A percentile compares a stretch with the other conserved stretches of the same genome.
Evolutionary conservation across 441 rosid species (phyloP).

Genomic region (Euphorbia celastroides): DNA sequence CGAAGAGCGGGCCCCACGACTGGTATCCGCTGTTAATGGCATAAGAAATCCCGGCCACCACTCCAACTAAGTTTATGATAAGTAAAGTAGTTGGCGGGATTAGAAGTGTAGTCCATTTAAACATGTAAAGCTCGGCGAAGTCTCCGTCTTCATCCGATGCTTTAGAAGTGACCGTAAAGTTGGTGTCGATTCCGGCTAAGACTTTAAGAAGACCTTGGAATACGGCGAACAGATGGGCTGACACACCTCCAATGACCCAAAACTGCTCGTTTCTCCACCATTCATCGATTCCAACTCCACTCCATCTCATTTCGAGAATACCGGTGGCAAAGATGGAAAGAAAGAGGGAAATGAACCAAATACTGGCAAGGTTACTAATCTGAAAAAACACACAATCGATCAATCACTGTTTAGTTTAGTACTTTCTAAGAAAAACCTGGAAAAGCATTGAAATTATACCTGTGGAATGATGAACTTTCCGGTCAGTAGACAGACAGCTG

Average conservation of each 20-base stretch:
- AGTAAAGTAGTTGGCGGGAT: constrained; percentile 97
- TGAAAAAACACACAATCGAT: constrained; percentile 35
- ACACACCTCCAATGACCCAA: constrained; percentile 99
- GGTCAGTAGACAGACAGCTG: constrained; percentile 93
- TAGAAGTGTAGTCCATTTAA: constrained; percentile 98
- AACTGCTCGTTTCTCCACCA: constrained; percentile 99
- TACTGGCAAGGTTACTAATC: constrained; percentile 96
- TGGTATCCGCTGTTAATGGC: constrained; percentile 97
- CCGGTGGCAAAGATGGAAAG: constrained; percentile 97
- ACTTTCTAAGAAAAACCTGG: constrained; percentile 9
- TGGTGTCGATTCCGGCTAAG: constrained; percentile 92
- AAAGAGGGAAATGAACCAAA: constrained; percentile 98
- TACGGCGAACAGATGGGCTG: constrained; percentile 90
- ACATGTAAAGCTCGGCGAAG: constrained; percentile 80
- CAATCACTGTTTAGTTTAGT: background rate
- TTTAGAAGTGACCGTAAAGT: constrained; percentile 94
- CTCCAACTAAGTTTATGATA: constrained; percentile 92
- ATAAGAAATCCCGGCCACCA: constrained; percentile 89
- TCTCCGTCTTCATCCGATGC: constrained; percentile 94
- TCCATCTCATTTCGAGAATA: constrained; percentile 97
- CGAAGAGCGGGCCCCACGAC: constrained; percentile 97
- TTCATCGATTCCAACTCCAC: constrained; percentile 97
- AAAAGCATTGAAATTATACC: constrained; percentile 33
- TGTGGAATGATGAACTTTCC: constrained; percentile 97
- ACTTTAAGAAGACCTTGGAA: constrained; percentile 96